phyloP scores from a whole-genome alignment of 2,329 filamentous ascomycete genomes.

The Aureobasidium sp. region DNA sequence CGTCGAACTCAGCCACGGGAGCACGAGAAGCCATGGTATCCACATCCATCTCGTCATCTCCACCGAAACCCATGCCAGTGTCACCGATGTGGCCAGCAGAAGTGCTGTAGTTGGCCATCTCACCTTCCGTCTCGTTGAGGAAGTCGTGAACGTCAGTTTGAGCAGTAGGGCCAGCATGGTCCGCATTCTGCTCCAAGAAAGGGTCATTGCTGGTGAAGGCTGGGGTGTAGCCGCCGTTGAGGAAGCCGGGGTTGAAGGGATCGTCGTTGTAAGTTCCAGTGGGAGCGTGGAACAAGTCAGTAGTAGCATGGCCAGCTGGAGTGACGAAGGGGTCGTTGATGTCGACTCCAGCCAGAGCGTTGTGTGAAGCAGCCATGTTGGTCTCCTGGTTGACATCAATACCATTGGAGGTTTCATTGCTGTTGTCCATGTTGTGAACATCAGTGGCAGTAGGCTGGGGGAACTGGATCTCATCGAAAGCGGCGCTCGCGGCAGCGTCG shows the following conservation, averaged over 20 bases:
- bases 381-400: background rate
- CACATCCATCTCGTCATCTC: background rate
- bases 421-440: background rate
- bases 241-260: background rate
- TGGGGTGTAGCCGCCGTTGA: background rate
- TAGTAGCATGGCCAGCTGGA: background rate
- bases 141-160: background rate
- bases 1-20: background rate
- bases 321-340: background rate
- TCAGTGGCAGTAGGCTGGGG: background rate
- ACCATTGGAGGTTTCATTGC: background rate
- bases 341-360: background rate
- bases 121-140: background rate
- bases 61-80: background rate
- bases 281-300: background rate
- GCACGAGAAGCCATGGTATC: background rate
- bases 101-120: background rate
- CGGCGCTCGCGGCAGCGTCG: background rate
- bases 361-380: background rate
- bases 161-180: background rate
- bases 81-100: background rate
- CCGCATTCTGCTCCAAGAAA: background rate
- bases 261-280: background rate
- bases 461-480: background rate
- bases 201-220: background rate